A percentile compares a stretch with the other conserved stretches of the same genome.
Conservation (phyloP, 2,329 filamentous ascomycete genomes). For the Lojkania enalia region DNA sequence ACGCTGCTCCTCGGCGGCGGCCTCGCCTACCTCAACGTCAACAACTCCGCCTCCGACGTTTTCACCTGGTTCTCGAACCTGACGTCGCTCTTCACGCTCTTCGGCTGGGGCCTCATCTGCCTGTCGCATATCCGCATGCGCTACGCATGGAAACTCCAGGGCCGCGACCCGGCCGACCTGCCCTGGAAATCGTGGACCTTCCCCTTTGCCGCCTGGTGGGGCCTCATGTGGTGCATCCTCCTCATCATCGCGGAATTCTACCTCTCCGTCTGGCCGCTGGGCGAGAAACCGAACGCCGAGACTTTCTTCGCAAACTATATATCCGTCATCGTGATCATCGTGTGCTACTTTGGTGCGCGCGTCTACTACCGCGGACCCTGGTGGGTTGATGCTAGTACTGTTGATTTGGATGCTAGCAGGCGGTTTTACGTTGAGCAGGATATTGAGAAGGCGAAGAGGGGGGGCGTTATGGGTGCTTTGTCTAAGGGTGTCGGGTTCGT, state of each 20-base stretch:
- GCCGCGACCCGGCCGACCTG: conserved; percentile 68
- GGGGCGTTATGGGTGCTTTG: conserved; percentile 4
- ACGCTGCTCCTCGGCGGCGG: conserved; percentile 40
- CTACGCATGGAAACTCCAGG: conserved; percentile 59
- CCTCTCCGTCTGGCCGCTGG: conserved; percentile 52
- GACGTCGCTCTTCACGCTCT: conserved; percentile 57
- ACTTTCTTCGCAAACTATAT: conserved; percentile 55
- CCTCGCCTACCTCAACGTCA: conserved; percentile 48
- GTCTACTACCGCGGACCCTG: conserved; percentile 45
- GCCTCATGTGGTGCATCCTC: conserved; percentile 49
- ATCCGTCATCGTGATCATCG: conserved; percentile 48
- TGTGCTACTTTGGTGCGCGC: conserved; percentile 48
- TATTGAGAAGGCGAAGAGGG: conserved; percentile 14
- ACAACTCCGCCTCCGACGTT: conserved; percentile 46
- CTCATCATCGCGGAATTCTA: conserved; percentile 55
- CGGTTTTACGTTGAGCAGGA: conserved; percentile 27
- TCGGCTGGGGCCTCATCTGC: conserved; percentile 72
- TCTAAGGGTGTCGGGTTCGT: conserved; percentile 1
- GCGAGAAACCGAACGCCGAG: conserved; percentile 35
- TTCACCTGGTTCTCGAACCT: conserved; percentile 55
- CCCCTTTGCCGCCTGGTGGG: conserved; percentile 51
- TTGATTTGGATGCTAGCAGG: conserved; percentile 43
- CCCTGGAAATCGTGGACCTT: conserved; percentile 51
- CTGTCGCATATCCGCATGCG: conserved; percentile 66
- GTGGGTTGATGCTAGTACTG: conserved; percentile 38